Base-by-base conservation (phyloP, 768 basidiomycete genomes). In the Imleria badia region DNA sequence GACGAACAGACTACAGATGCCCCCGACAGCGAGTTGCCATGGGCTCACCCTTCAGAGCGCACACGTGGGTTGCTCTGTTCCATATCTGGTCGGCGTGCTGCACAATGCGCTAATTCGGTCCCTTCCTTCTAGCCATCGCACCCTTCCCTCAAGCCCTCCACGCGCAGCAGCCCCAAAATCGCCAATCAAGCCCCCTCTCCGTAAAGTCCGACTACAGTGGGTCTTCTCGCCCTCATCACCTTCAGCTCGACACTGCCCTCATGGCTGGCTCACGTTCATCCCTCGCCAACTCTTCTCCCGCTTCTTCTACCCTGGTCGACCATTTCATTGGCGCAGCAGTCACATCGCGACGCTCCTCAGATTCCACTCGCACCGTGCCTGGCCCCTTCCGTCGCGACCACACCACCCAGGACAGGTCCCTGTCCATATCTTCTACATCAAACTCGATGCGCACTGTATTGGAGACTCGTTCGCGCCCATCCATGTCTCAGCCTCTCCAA, bases 381-480 rank as follows among this genome's bases (percentile, higher is more conserved):
- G 78, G 76, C 33, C 58, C 69, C 4, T 75, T 80, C 56, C 82
- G 83, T 52, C 81, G 85, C 44, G 85, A 89, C 60, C 83, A 85
- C 51, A 66, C 73, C 4, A 61, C 72, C 5, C 85, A 87, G 60
- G 89, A 91, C 72, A 83, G 91, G 29, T 76, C 89, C 44, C 79
- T 91, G 74, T 91, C 89, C 50, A 82, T 91, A 77, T 88, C 87
- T 30, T 81, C 86, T 14, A 75, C 82, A n/a, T 72, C 81, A 12
- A 69, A 72, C 29, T 64, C 82, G 58, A 65, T 79, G 50, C 81
- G 83, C 33, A 75, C 80, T n/a, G 64, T 77, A 38, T 51, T 80
- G 34, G 76, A 73, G 9, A 58, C 60, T 44, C 72, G 70, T 49
- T 72, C 76, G 30, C 71, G 74, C 19, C 67, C 71, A 6, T 53